A percentile compares a stretch with the other conserved stretches of the same genome.
phyloP scores from a whole-genome alignment of 2,329 filamentous ascomycete species.

The Fusarium sp. region DNA sequence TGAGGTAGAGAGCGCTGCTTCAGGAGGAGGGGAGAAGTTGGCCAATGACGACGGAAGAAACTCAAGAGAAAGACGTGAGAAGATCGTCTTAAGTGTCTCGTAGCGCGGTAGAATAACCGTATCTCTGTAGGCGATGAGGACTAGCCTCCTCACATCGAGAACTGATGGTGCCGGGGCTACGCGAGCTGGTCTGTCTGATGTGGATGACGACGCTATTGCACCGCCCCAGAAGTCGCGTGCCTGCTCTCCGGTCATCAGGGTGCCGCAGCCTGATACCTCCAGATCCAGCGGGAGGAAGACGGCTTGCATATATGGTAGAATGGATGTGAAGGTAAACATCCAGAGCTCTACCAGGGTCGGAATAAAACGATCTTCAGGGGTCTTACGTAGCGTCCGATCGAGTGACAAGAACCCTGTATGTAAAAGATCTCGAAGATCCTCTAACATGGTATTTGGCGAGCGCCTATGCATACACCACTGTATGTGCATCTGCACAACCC shows the following conservation, averaged over 20 bases:
- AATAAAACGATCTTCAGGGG: conserved; percentile 90
- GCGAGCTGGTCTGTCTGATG: conserved; percentile 54
- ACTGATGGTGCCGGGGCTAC: conserved; percentile 67
- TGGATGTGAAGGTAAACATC: conserved; percentile 91
- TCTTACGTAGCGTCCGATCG: conserved; percentile 84
- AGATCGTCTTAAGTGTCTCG: conserved; percentile 89
- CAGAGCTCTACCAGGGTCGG: conserved; percentile 93
- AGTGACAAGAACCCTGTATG: conserved; percentile 88
- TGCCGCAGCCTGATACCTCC: conserved; percentile 89
- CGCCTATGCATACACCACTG: conserved; percentile 83
- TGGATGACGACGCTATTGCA: conserved; percentile 63
- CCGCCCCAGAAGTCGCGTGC: conserved; percentile 93
- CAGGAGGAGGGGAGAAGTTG: conserved; percentile 68
- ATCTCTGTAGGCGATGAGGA: conserved; percentile 90
- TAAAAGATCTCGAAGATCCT: conserved; percentile 82
- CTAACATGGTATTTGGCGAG: conserved; percentile 78
- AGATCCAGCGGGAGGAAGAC: conserved; percentile 94
- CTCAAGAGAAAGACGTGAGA: conserved; percentile 90
- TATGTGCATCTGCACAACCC: conserved; percentile 83
- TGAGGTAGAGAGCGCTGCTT: conserved; percentile 66
- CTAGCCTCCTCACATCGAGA: conserved; percentile 89
- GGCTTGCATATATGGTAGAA: conserved; percentile 94
- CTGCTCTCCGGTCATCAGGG: conserved; percentile 82
- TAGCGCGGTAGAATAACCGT: conserved; percentile 90
- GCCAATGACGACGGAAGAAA: conserved; percentile 72